Evolutionary conservation across 2,329 filamentous ascomycete species (phyloP), one percentile per base, ranked within the genome.

Genomic region (Aspergillus chevalieri): DNA sequence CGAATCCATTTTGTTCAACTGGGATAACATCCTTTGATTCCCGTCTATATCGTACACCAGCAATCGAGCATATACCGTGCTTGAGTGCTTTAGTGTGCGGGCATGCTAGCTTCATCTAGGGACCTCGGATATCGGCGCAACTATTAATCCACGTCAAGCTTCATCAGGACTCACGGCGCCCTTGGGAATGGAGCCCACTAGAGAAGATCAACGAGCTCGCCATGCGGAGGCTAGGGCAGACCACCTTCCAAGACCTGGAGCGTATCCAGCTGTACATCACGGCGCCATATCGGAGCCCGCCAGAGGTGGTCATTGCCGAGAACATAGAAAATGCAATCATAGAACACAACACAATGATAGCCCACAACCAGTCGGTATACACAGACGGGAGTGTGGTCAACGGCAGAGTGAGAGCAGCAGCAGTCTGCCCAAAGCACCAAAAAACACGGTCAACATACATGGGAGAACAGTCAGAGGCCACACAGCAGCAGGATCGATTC

Each of bases 321-420:
- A 43, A 22, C 12, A 22, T 3, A 6, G 17, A 14, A 22, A 47
- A 42, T 3, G 28, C 28, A 33, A 33, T 33, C 28, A 33, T 10
- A 24, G 21, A 39, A 28, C 3, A 15, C 36, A 49, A 34, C 3
- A 41, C 12, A 49, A 44, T n/a, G 26, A 59, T 59, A 56, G 53
- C 48, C 9, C 56, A 60, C 51, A 53, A 53, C 39, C 46, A 39
- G 36, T 3, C 4, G 9, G n/a, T 19, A 15, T 39, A 39, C 36
- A 39, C 36, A 39, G 36, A 39, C 5, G 36, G 36, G 36, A 39
- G 36, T 9, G 36, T 17, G 19, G 15, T 19, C 38, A 19, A 22
- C 7, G 17, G 38, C 7, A 19, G 38, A 19, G 38, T 42, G 38
- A 17, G 38, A 42, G 38, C 38, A 14, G 38, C 38, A 42, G 38